Base-by-base conservation (phyloP, 805 yeast species). In the Myxozyma melibiosi region DNA sequence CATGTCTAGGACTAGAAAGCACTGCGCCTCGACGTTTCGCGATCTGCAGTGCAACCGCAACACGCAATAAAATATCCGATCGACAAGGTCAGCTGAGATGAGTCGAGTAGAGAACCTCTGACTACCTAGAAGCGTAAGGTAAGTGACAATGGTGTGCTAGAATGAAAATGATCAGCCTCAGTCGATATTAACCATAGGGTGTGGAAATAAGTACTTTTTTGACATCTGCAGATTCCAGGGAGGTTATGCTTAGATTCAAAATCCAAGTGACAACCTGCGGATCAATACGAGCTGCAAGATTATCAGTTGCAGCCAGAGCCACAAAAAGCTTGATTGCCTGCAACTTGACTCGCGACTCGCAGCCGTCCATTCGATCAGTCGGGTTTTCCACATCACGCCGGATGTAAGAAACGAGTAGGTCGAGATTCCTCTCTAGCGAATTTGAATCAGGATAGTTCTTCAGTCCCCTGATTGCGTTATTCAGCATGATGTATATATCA, bases 301-400 rank as follows among this genome's bases (percentile, higher is more conserved):
- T 4, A 9, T 48, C 51, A 9, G 42, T 11, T 14, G 58, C 34
- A 3, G 54, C 50, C 14, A 56, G 22, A 8, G n/a, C 13, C 24
- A 35, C 35, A 42, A 56, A 52, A 8, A 59, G 28, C 31, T 45
- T 59, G 31, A 59, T 27, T 7, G 62, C 62, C 37, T 54, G 60
- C 16, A 41, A 20, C 40, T 40, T 30, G 20, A 58, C 50, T 22
- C 62, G 37, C 6, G 62, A 58, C 30, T 55, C 62, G 24, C 61
- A 55, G 2, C 62, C 60, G 14, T 51, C 54, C 4, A 55, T 9
- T 11, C 28, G 34, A 42, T 55, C 60, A 8, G 42, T 38, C 2
- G 63, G 63, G 35, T 40, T 37, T 34, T 51, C 58, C 3, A 59
- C 39, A 27, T 59, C 63, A 28, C 62, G 57, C 24, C 51, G 35